Base-by-base conservation (phyloP, 768 basidiomycete genomes). In the Termitomyces titanicus region DNA sequence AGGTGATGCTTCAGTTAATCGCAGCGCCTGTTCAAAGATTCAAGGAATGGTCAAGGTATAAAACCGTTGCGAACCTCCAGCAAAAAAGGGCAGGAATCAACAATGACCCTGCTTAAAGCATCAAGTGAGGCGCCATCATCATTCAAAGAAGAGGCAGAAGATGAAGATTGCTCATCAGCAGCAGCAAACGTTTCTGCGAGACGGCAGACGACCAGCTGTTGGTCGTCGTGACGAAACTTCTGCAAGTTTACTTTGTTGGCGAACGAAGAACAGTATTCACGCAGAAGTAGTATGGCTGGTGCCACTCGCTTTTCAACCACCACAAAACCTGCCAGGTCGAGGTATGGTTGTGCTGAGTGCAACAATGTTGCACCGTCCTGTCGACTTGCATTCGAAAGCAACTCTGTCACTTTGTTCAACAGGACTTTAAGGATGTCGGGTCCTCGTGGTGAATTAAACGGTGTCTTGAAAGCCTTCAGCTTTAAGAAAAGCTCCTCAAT, bases 401-500 rank as follows among this genome's bases (percentile, higher is more conserved):
- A 38, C 29, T 55, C 46, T 24, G 56, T 45, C 7, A 56, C 61
- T 34, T 64, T 68, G 44, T 59, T 45, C 22, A 61, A 47, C 2
- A 68, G 56, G 31, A 54, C 56, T 54, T 45, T 67, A 25, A 82
- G 71, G 10, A 82, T 62, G 20, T 72, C 69, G 42, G 68, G 66
- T 43, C 78, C 73, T 15, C 72, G 71, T 17, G 68, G 50, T 10
- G 72, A 73, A n/a, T 10, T 46, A 12, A 33, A 53, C 27, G 63
- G 60, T 1, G 64, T 57, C 43, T 59, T 70, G 66, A 76, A 84
- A 1, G 77, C 76, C 3, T 74, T 74, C 37, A 88, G 65, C 31
- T 73, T 68, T 17, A 80, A 35, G n/a, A 88, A 73, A 25, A 88
- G 68, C 33, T 82, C 75, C 54, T 78, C 78, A 31, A 84, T 72